phyloP scores from a whole-genome alignment of 208 protist species.

The Trypanosoma boissoni region DNA sequence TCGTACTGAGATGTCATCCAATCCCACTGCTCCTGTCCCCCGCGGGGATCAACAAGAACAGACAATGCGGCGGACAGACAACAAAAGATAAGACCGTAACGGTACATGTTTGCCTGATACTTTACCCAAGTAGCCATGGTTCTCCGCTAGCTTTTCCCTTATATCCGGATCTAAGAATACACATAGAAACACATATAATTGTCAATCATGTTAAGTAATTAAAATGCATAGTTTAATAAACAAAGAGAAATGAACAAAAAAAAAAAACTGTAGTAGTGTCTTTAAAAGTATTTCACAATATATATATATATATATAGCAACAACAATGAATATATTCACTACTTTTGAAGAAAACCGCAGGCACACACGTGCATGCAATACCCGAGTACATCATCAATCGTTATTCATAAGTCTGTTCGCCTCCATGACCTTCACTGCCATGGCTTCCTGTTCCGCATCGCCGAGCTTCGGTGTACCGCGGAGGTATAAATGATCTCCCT shows the following conservation, averaged over 20 bases:
- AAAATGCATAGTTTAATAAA: not conserved
- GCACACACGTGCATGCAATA: too few species aligned
- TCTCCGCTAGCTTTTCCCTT: constrained; percentile 12
- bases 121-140: constrained; percentile 31
- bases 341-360: too few species aligned
- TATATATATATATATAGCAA: constrained; percentile 4
- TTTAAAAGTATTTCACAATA: too few species aligned
- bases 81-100: constrained; percentile 78
- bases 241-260: not conserved
- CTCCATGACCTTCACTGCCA: constrained; percentile 66
- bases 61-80: constrained; percentile 52
- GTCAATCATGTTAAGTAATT: too few species aligned
- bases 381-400: too few species aligned
- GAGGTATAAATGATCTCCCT: constrained; percentile 71
- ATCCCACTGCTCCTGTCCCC: constrained; percentile 55
- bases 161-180: constrained; percentile 5
- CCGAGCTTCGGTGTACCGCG: constrained; percentile 52
- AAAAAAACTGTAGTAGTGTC: too few species aligned
- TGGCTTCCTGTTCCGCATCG: constrained; percentile 38
- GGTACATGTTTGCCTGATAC: constrained; percentile 61
- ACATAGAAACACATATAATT: constrained; percentile 2
- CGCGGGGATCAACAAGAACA: constrained; percentile 40
- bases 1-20: constrained; percentile 49
- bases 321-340: too few species aligned
- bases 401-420: constrained; percentile 56